phyloP scores from a whole-genome alignment of 1,139 yeast species.

The Torulaspora globosa region DNA sequence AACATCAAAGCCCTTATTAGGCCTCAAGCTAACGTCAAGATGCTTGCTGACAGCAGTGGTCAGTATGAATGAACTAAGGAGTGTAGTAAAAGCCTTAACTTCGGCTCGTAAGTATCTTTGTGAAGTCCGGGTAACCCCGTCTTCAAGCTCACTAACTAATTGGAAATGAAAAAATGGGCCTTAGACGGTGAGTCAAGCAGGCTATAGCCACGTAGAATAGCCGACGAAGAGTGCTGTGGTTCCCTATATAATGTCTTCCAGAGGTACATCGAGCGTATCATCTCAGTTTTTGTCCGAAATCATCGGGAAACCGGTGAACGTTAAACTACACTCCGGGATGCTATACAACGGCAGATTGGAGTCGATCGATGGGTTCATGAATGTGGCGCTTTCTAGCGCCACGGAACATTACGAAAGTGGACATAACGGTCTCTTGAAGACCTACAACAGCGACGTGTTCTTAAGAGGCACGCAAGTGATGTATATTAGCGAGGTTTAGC shows the following conservation, averaged over 20 bases:
- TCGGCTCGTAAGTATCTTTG: background rate
- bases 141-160: background rate
- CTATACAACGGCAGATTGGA: slow-evolving; percentile 74
- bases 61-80: no score
- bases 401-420: slow-evolving; percentile 49
- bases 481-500: slow-evolving; percentile 41
- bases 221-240: background rate
- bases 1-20: background rate
- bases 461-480: slow-evolving; percentile 90
- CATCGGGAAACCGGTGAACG: slow-evolving; percentile 74
- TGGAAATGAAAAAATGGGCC: background rate
- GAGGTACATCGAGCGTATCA: slow-evolving; percentile 39
- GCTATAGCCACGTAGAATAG: background rate
- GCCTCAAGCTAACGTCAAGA: background rate
- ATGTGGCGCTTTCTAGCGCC: slow-evolving; percentile 78
- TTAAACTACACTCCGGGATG: slow-evolving; percentile 81
- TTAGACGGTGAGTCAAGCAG: background rate
- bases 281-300: slow-evolving; percentile 77
- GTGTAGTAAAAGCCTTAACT: no score
- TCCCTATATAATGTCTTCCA: slow-evolving; percentile 6
- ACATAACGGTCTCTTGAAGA: slow-evolving; percentile 53
- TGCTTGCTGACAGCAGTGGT: background rate
- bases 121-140: slow-evolving; percentile 1
- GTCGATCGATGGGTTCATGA: slow-evolving; percentile 96
- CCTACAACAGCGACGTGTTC: slow-evolving; percentile 79